A percentile compares a stretch with the other conserved stretches of the same genome.
Conservation (phyloP, 345 rosid genomes). For the Cochlearia excelsa region DNA sequence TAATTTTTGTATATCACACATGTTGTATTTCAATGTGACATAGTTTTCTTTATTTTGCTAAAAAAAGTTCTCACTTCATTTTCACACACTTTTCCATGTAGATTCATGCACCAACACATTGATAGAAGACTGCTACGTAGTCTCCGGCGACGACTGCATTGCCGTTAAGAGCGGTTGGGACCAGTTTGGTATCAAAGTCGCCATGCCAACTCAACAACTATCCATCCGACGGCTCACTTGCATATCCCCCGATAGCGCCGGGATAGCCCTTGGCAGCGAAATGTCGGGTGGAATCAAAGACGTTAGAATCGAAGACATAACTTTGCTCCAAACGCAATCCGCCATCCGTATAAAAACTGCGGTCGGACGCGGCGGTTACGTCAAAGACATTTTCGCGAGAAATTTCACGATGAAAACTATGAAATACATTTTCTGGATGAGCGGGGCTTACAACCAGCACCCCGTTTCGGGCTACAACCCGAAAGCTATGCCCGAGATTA, state of each 20-base stretch:
- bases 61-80: no score
- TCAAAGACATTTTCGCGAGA: conserved; percentile 27
- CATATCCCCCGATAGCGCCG: conserved; percentile 33
- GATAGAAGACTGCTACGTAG: conserved; percentile 35
- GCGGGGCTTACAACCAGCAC: conserved; percentile 57
- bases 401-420: conserved; percentile 40
- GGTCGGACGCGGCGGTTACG: conserved; percentile 36
- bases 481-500: conserved; percentile 53
- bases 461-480: conserved; percentile 54
- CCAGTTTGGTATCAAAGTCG: conserved; percentile 35
- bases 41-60: no score
- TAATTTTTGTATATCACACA: no score
- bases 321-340: conserved; percentile 31
- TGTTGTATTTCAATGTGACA: no score
- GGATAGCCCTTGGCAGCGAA: conserved; percentile 34
- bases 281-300: conserved; percentile 37
- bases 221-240: conserved; percentile 32
- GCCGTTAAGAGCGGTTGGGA: conserved; percentile 38
- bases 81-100: background rate
- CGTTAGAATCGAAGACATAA: conserved; percentile 35
- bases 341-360: conserved; percentile 36
- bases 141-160: conserved; percentile 35
- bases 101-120: conserved; percentile 38
- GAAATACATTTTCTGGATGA: conserved; percentile 82
- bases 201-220: conserved; percentile 37